A percentile compares a stretch with the other conserved stretches of the same genome.
These are phyloP conservation scores for Zychaea mexicana DNA, from an alignment of 371 early-diverging fungal species.

Conservation along the genomic window DNA sequence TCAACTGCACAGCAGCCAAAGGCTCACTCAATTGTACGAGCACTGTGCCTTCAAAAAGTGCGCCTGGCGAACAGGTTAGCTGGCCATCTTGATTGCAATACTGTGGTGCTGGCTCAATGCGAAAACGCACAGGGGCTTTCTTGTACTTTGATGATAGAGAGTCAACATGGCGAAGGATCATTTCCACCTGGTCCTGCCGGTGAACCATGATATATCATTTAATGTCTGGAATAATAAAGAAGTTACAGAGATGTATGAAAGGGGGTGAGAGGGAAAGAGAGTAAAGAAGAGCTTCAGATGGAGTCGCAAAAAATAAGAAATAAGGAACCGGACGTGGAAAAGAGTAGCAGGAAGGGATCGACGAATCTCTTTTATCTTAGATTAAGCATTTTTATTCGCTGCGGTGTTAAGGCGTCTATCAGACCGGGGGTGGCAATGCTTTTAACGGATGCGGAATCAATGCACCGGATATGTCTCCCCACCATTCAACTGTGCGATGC, in stretches of 20 bases:
- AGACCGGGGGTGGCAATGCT: constrained; percentile 32
- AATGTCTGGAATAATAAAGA: not conserved
- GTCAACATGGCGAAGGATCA: constrained; percentile 6
- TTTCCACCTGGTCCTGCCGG: not conserved
- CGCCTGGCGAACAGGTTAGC: constrained; percentile 32
- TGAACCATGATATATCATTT: not conserved
- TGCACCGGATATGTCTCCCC: constrained; percentile 61
- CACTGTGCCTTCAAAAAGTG: constrained; percentile 35
- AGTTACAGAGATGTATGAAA: not conserved
- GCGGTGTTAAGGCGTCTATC: not conserved
- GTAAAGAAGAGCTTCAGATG: not conserved
- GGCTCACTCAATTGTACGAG: constrained; percentile 26
- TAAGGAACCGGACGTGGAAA: not conserved
- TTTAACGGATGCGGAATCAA: constrained; percentile 60
- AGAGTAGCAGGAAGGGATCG: not conserved
- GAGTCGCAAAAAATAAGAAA: not conserved
- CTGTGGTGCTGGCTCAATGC: constrained; percentile 13
- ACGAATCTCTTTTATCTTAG: not conserved
- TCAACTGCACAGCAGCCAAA: constrained; percentile 36
- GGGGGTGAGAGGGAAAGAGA: not conserved
- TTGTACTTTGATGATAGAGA: constrained; percentile 5
- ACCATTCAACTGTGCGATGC: constrained; percentile 59
- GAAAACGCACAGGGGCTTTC: constrained; percentile 18
- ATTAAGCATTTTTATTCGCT: constrained; percentile 8
- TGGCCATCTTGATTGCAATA: constrained; percentile 10